Evolutionary conservation across 192 early-diverging fungal species (phyloP).

Genomic region (Lunasporangiospora selenospora): DNA sequence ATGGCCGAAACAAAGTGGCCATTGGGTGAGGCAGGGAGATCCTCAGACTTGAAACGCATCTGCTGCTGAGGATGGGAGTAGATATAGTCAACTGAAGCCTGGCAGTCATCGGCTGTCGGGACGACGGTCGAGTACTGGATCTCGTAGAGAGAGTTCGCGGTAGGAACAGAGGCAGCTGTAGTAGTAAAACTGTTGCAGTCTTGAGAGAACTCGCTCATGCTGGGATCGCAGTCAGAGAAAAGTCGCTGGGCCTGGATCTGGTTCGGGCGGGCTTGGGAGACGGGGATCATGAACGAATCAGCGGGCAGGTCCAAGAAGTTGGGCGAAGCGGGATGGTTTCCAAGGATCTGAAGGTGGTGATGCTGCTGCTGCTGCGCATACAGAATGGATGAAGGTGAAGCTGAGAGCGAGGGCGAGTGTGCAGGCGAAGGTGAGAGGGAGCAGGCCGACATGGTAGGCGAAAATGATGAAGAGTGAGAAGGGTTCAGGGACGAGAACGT

Average conservation of each 20-base stretch:
- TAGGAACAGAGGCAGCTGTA: too few relatives aligned
- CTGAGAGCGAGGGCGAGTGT: background rate
- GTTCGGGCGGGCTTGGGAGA: constrained; percentile 6
- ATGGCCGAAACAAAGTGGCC: too few relatives aligned
- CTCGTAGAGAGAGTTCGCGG: too few relatives aligned
- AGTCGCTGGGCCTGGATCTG: background rate
- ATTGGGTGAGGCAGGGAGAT: too few relatives aligned
- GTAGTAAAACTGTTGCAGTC: too few relatives aligned
- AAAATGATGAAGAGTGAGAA: background rate
- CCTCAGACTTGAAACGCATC: too few relatives aligned
- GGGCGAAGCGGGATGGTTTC: constrained; percentile 37
- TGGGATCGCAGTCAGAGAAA: background rate
- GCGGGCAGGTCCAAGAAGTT: constrained; percentile 26
- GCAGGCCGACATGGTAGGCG: constrained; percentile 6
- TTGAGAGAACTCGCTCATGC: too few relatives aligned
- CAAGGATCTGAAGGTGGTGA: constrained; percentile 38
- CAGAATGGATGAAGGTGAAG: constrained; percentile 3
- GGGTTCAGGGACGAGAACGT: constrained; percentile 1
- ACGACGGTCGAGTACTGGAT: too few relatives aligned
- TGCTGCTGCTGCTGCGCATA: constrained; percentile 9
- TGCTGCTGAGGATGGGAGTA: too few relatives aligned
- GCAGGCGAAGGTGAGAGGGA: constrained; percentile 7
- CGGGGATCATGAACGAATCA: constrained; percentile 9
- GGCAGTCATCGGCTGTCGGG: too few relatives aligned
- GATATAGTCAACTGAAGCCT: too few relatives aligned